Conservation (phyloP, 805 yeast species). For the Schwanniomyces yamadae region DNA sequence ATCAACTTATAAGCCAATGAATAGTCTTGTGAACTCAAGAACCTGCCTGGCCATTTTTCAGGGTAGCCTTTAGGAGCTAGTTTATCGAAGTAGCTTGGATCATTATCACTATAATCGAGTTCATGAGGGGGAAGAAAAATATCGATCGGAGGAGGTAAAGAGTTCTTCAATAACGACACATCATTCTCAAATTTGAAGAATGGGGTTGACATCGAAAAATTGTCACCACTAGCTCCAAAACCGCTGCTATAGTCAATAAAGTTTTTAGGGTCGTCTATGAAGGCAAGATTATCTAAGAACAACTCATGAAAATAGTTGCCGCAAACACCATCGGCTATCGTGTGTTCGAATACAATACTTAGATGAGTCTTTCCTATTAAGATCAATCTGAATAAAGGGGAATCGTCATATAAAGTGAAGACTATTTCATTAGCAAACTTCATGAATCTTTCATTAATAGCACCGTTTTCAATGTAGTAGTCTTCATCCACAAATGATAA, state of each 20-base stretch:
- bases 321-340: constrained; percentile 39
- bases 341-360: constrained; percentile 33
- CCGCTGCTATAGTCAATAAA: constrained; percentile 4
- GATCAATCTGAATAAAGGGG: constrained; percentile 29
- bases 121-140: constrained; percentile 21
- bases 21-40: constrained; percentile 14
- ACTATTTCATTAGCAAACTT: constrained; percentile 16
- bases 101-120: constrained; percentile 25
- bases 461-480: constrained; percentile 14
- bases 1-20: constrained; percentile 25
- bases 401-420: constrained; percentile 21
- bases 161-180: constrained; percentile 15
- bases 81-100: constrained; percentile 23
- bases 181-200: constrained; percentile 25
- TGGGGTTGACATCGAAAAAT: constrained; percentile 9
- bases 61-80: constrained; percentile 16
- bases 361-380: constrained; percentile 22
- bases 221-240: constrained; percentile 16
- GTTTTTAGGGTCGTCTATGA: constrained; percentile 11
- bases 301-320: constrained; percentile 35
- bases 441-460: constrained; percentile 29
- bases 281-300: constrained; percentile 27
- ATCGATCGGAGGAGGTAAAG: constrained; percentile 38
- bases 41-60: constrained; percentile 34
- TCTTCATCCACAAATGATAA: constrained; percentile 14